Evolutionary conservation across 179 eudicot species (phyloP), one percentile per base, ranked within the genome.

Genomic region (Pouteria campechiana): DNA sequence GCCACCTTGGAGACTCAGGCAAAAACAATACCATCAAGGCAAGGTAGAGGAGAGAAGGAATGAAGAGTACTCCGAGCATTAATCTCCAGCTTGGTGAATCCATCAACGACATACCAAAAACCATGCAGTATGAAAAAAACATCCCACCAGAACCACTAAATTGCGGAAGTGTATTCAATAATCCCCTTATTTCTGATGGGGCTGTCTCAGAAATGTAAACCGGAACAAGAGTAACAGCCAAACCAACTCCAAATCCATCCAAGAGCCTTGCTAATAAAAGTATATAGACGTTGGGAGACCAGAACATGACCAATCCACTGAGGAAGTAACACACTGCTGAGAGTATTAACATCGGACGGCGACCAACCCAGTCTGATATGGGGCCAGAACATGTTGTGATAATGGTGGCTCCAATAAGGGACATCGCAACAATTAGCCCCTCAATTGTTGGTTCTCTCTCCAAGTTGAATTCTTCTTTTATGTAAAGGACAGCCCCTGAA

Each of bases 1-100:
- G 93, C 95, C 95, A 86, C 32, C 95, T 79, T 50, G 95, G 95
- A 57, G 95, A 82, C 76, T 86, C 95, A 2, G 95, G 95, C 66
- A 86, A 55, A 58, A 53, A 86, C 59, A 86, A 78, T 32, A 76
- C 56, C 17, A 80, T 69, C 37, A 86, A 46, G 4, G 29, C 54
- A 58, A 82, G 64, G 61, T 64, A 86, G 36, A 82, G 0, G 25
- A 75, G 29, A 3, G 93, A 78, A 6, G 96, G 96, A 33, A 67
- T 14, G 25, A 70, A 55, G 29, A 82, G 80, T 57, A 86, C 50
- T 34, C 85, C 93, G 39, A 86, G 83, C 93, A 82, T 82, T 63
- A 76, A 56, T 54, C 96, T 76, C 96, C 96, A 86, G 49, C 63
- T 86, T 3, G 96, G 93, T 16, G 51, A 64, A 17, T 67, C 59